Conservation (phyloP, 768 basidiomycete species). For the Leccinum sublutescens region DNA sequence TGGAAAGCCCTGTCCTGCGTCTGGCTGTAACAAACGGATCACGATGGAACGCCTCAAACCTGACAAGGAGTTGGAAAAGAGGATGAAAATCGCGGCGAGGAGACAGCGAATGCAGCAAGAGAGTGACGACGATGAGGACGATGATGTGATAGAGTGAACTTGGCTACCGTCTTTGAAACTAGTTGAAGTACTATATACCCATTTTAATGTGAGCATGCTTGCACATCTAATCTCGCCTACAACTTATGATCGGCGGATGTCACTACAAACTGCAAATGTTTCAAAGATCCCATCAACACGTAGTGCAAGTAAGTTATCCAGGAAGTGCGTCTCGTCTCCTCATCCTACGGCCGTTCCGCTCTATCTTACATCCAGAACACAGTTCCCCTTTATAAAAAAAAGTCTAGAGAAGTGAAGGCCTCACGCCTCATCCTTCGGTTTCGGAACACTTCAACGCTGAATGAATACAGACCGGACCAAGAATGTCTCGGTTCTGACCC, state of each 20-base stretch:
- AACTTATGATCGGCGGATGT: not conserved
- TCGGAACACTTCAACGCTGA: not conserved
- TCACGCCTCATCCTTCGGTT: not conserved
- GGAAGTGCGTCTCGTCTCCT: not conserved
- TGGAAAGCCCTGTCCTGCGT: slow-evolving; percentile 59
- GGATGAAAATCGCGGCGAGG: slow-evolving; percentile 57
- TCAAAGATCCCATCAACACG: not conserved
- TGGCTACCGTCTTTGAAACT: not conserved
- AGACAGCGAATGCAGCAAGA: slow-evolving; percentile 44
- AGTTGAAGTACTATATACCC: slow-evolving; percentile 4
- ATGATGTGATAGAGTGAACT: slow-evolving; percentile 55
- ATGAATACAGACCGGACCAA: slow-evolving; percentile 40
- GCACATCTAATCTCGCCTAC: not conserved
- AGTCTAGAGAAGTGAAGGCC: not conserved
- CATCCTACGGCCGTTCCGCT: not conserved
- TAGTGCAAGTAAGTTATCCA: not conserved
- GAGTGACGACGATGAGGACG: slow-evolving; percentile 39
- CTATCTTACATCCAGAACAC: not conserved
- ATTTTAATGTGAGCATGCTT: slow-evolving; percentile 12
- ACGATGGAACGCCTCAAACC: slow-evolving; percentile 47
- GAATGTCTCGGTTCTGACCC: slow-evolving; percentile 54
- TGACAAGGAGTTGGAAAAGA: slow-evolving; percentile 61
- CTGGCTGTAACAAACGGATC: slow-evolving; percentile 68
- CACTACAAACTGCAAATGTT: not conserved
- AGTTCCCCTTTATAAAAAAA: too few species aligned